These are phyloP conservation scores for Penicillium sp. DNA, from an alignment of 2,329 filamentous ascomycete genomes.

Conservation along the genomic window DNA sequence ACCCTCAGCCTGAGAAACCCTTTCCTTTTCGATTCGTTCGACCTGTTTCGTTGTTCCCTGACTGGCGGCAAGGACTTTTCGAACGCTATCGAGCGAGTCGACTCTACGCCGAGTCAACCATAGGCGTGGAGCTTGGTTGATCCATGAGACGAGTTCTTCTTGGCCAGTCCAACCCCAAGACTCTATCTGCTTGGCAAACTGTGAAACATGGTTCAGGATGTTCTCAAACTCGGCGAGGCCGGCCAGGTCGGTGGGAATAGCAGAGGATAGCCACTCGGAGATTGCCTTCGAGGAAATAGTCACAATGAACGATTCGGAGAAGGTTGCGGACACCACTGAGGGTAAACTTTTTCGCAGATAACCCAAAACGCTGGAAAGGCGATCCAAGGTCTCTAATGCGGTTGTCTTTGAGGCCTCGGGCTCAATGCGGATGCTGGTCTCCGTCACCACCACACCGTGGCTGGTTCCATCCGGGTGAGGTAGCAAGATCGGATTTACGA, in stretches of 20 bases:
- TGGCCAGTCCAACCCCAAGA: slow-evolving; percentile 61
- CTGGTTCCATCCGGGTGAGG: slow-evolving; percentile 26
- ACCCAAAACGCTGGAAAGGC: slow-evolving; percentile 45
- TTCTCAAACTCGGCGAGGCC: slow-evolving; percentile 70
- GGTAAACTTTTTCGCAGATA: slow-evolving; percentile 55
- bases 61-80: slow-evolving; percentile 64
- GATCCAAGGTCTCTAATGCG: slow-evolving; percentile 40
- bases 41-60: slow-evolving; percentile 67
- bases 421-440: slow-evolving; percentile 29
- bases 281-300: slow-evolving; percentile 67
- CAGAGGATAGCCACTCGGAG: slow-evolving; percentile 69
- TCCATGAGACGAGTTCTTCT: slow-evolving; percentile 71
- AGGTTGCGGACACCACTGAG: slow-evolving; percentile 45
- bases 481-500: slow-evolving; percentile 35
- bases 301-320: slow-evolving; percentile 70
- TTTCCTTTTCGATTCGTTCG: slow-evolving; percentile 80
- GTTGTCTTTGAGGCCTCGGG: slow-evolving; percentile 25
- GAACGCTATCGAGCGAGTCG: slow-evolving; percentile 70
- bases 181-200: slow-evolving; percentile 64
- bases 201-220: slow-evolving; percentile 61
- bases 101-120: slow-evolving; percentile 87
- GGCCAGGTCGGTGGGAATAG: slow-evolving; percentile 70
- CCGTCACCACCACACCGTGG: slow-evolving; percentile 26
- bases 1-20: slow-evolving; percentile 67
- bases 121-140: slow-evolving; percentile 70